Evolutionary conservation across 73 alveolate genomes (phyloP).

Genomic region (Paramecium biaurelia): DNA sequence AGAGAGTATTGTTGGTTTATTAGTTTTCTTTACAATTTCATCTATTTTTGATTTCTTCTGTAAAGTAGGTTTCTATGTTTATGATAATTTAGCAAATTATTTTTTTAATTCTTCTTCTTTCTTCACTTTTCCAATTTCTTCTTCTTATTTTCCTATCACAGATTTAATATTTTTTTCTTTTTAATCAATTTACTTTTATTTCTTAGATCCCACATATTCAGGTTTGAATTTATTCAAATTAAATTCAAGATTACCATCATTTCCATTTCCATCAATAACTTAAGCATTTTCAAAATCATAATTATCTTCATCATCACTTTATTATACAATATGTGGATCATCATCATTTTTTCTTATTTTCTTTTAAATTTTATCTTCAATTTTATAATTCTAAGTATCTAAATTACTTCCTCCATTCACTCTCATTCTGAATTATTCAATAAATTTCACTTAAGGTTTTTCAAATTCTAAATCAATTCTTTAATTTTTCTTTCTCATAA

Average conservation of each 20-base stretch:
- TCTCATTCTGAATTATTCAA: slow-evolving; percentile 20
- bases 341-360: not conserved
- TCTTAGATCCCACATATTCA: not conserved
- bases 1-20: not conserved
- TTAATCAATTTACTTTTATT: not conserved
- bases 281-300: not conserved
- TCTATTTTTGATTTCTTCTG: not conserved
- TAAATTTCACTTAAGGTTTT: not conserved
- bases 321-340: not conserved
- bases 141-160: not conserved
- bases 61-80: not conserved
- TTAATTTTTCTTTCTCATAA: slow-evolving; percentile 20
- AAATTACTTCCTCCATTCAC: not conserved
- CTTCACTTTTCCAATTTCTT: not conserved
- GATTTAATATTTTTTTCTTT: not conserved
- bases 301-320: not conserved
- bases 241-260: not conserved
- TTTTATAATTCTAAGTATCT: not conserved
- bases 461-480: not conserved
- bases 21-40: not conserved
- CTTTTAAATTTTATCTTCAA: not conserved
- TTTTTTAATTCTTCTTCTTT: not conserved
- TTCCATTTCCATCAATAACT: not conserved
- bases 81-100: not conserved
- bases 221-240: not conserved